Base-by-base conservation (phyloP, 352 stramenopile genomes). In the Sclerospora graminicola region DNA sequence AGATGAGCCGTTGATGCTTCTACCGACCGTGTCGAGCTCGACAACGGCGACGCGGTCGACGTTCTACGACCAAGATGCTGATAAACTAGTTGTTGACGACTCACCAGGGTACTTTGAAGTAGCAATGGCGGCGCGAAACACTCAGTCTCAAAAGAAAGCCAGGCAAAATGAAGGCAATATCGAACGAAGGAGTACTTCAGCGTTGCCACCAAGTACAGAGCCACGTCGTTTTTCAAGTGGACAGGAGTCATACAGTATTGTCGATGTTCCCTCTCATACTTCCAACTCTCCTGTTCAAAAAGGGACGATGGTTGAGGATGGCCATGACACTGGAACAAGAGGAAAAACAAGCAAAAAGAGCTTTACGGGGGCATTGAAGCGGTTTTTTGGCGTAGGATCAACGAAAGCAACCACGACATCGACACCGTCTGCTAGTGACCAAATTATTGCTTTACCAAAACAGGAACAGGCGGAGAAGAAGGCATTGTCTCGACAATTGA, bases 11-110 rank as follows among this genome's bases (percentile, higher is more conserved):
- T 34, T 31, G 4, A 33, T 41, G 26, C 11, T 29, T 14, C 26
- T 13, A 23, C 42, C 46, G 18, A 38, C 48, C 10, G 54, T 63
- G 23, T 26, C 45, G 32, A 51, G 18, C 13, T 3, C 16, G 9
- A 53, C 46, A 14, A 24, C 47, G 11, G n/a, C 19, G n/a, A n/a
- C n/a, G 19, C 42, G 43, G 13, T 48, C 51, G 10, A 69, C 55
- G 10, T 66, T 71, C 28, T 82, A 82, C 41, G 64, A 69, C 7
- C 45, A 68, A 23, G 47, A 82, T 32, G 69, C 41, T 5, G 70
- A 84, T 19, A 59, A 78, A 13, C 21, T 74, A 2, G 67, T 88
- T 1, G 59, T 82, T 35, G 73, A 88, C 24, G 62, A 85, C 26
- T 60, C 59, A 0, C 69, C 73, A 16, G 66, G 70, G 2, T 85